A percentile compares a stretch with the other conserved stretches of the same genome.
These are phyloP conservation scores for Phytopythium litorale DNA, from an alignment of 352 stramenopile species.

Conservation along the genomic window DNA sequence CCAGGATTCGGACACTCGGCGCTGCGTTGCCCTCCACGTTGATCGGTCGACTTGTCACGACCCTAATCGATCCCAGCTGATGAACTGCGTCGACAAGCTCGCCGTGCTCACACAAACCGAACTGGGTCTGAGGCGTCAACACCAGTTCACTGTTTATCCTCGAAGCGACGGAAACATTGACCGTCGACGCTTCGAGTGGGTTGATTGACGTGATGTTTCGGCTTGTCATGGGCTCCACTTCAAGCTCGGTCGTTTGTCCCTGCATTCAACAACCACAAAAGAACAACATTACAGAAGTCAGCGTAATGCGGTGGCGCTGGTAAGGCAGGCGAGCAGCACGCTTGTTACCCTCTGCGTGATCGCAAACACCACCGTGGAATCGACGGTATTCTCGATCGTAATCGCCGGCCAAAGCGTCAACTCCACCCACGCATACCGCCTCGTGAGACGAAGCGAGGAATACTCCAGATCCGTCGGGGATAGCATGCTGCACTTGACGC, in stretches of 20 bases:
- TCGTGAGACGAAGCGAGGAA: slow-evolving; percentile 28
- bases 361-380: slow-evolving; percentile 20
- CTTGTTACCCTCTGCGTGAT: slow-evolving; percentile 38
- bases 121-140: neutral
- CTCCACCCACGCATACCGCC: slow-evolving; percentile 53
- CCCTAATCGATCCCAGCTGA: neutral
- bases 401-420: slow-evolving; percentile 43
- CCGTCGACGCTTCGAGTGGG: slow-evolving; percentile 1
- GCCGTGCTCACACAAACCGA: neutral
- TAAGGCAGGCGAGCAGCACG: neutral
- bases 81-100: neutral
- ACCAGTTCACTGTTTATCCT: neutral
- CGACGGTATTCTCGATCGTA: slow-evolving; percentile 31
- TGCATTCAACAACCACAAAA: neutral
- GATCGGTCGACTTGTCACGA: neutral
- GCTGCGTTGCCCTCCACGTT: neutral
- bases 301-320: neutral
- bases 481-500: slow-evolving; percentile 30
- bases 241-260: neutral
- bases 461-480: slow-evolving; percentile 47
- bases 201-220: neutral
- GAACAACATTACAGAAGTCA: neutral
- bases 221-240: neutral
- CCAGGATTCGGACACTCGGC: slow-evolving; percentile 3
- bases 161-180: neutral